Conservation (phyloP, 345 rosid genomes). For the Hevea brasiliensis region DNA sequence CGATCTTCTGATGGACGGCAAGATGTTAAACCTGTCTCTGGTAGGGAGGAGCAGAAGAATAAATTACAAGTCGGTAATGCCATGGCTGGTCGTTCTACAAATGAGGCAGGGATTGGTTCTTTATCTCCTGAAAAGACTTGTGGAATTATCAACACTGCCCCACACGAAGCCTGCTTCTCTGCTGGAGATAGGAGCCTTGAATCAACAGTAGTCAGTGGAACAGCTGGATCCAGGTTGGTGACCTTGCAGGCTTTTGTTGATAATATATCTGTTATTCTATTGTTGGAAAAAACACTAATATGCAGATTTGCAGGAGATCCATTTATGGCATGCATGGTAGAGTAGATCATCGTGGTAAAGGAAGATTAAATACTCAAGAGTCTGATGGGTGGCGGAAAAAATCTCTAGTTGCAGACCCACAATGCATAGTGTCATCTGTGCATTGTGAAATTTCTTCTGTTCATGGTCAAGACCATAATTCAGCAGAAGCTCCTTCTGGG, state of each 20-base stretch:
- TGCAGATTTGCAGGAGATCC: constrained; percentile 57
- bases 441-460: constrained; percentile 44
- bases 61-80: constrained; percentile 37
- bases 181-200: constrained; percentile 45
- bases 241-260: constrained; percentile 24
- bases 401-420: constrained; percentile 36
- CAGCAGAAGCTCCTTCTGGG: constrained; percentile 33
- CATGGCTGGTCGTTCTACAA: constrained; percentile 31
- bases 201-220: constrained; percentile 34
- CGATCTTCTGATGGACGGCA: constrained; percentile 55
- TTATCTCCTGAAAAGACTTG: constrained; percentile 32
- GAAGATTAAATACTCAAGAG: constrained; percentile 54
- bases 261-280: constrained; percentile 23
- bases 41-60: constrained; percentile 47
- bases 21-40: constrained; percentile 39
- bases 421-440: constrained; percentile 28
- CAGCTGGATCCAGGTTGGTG: constrained; percentile 60
- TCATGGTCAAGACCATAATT: constrained; percentile 34
- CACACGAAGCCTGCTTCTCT: constrained; percentile 37
- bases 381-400: constrained; percentile 58
- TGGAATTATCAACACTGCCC: constrained; percentile 33
- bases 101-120: constrained; percentile 40
- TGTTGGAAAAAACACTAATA: constrained; percentile 38
- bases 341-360: constrained; percentile 55
- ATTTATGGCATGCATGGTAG: constrained; percentile 53